A percentile compares a stretch with the other conserved stretches of the same genome.
Conservation (phyloP, 2,329 filamentous ascomycete species). For the Emmonsiellopsis sp. region DNA sequence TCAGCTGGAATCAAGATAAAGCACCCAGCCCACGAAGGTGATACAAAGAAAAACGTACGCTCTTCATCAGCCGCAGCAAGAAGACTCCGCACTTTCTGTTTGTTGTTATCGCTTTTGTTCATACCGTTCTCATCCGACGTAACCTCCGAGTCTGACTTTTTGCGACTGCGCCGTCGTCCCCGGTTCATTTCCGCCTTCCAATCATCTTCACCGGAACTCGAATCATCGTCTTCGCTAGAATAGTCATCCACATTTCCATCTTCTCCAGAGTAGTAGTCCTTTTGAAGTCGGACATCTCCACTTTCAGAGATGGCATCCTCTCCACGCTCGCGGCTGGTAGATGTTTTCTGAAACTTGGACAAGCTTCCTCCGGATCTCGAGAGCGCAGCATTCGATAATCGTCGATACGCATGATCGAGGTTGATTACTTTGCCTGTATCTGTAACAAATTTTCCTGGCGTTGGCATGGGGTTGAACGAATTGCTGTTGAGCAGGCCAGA, state of each 20-base stretch:
- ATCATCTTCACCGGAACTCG: conserved; percentile 58
- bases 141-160: conserved; percentile 10
- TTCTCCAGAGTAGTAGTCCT: conserved; percentile 63
- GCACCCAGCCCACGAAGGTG: conserved; percentile 7
- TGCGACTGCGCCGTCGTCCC: conserved; percentile 30
- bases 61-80: conserved; percentile 71
- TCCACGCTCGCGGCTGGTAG: conserved; percentile 21
- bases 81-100: conserved; percentile 48
- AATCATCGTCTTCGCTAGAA: conserved; percentile 28
- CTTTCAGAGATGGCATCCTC: conserved; percentile 36
- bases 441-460: conserved; percentile 41
- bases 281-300: conserved; percentile 52
- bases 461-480: conserved; percentile 35
- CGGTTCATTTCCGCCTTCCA: conserved; percentile 30
- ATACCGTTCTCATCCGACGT: conserved; percentile 7
- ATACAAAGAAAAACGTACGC: conserved; percentile 44
- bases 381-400: conserved; percentile 63
- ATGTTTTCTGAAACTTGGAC: conserved; percentile 51
- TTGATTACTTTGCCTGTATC: conserved; percentile 57
- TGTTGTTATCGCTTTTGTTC: conserved; percentile 24
- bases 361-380: conserved; percentile 55
- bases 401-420: conserved; percentile 60
- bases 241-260: conserved; percentile 43
- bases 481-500: conserved; percentile 43
- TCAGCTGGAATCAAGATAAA: conserved; percentile 11